A percentile compares a stretch with the other conserved stretches of the same genome.
These are phyloP conservation scores for Cantharellus anzutake DNA, from an alignment of 768 basidiomycete species.

Conservation along the genomic window DNA sequence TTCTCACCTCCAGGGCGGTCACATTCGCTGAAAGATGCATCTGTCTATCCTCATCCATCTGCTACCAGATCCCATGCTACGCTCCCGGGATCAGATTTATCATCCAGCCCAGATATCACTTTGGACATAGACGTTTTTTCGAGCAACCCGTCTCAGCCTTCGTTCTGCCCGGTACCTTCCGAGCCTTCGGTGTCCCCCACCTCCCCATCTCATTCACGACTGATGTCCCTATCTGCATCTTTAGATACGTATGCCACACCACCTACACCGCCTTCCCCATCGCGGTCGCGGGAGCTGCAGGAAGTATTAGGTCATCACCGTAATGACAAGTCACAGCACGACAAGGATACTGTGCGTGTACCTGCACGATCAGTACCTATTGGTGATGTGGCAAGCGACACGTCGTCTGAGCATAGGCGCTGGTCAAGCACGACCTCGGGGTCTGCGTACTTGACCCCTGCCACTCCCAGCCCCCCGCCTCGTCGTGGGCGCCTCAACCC, in stretches of 20 bases:
- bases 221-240: neutral
- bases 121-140: neutral
- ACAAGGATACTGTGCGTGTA: no score
- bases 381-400: no score
- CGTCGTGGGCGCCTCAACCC: neutral
- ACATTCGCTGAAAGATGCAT: neutral
- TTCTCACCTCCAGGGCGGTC: neutral
- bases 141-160: neutral
- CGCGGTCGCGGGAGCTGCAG: neutral
- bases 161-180: neutral
- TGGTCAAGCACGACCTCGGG: no score
- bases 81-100: neutral
- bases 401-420: no score
- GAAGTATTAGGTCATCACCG: no score
- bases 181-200: neutral
- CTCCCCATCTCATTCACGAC: neutral
- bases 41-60: neutral
- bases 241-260: neutral
- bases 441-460: neutral
- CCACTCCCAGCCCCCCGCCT: neutral
- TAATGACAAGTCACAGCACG: no score
- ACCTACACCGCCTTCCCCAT: neutral
- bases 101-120: no score
- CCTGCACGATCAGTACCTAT: no score
- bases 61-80: neutral